A percentile compares a stretch with the other conserved stretches of the same genome.
phyloP scores from a whole-genome alignment of 2,329 filamentous ascomycete genomes.

The Trichoderma arundinaceum region DNA sequence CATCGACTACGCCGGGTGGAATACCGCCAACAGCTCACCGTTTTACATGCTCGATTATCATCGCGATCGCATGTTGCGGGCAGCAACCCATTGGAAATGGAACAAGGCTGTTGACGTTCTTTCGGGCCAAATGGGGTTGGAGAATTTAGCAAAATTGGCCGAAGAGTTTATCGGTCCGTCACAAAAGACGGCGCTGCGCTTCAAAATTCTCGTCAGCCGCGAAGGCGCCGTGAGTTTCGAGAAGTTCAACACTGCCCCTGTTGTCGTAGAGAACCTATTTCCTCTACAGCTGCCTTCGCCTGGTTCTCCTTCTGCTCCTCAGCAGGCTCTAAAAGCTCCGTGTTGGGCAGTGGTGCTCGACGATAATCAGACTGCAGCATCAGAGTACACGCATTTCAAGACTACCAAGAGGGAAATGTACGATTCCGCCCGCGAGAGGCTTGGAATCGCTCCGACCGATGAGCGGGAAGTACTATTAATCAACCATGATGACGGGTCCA shows the following conservation, averaged over 20 bases:
- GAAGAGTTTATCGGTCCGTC: constrained; percentile 46
- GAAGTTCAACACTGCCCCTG: constrained; percentile 43
- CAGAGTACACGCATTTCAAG: constrained; percentile 82
- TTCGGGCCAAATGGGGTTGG: constrained; percentile 53
- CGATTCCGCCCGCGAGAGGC: constrained; percentile 68
- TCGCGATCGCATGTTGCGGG: constrained; percentile 74
- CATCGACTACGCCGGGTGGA: constrained; percentile 56
- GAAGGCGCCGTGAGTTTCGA: constrained; percentile 55
- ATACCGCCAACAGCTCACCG: constrained; percentile 59
- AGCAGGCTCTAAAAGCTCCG: constrained; percentile 39
- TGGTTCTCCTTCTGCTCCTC: constrained; percentile 33
- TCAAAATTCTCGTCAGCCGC: constrained; percentile 62
- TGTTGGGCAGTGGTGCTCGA: constrained; percentile 56
- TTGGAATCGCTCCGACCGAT: constrained; percentile 57
- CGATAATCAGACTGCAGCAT: constrained; percentile 47
- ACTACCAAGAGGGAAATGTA: constrained; percentile 79
- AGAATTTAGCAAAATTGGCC: constrained; percentile 43
- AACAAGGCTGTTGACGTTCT: constrained; percentile 51
- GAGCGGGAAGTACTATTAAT: constrained; percentile 76
- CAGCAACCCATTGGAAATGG: constrained; percentile 64
- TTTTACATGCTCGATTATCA: constrained; percentile 84
- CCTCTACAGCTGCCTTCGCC: constrained; percentile 61
- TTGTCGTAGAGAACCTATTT: constrained; percentile 60
- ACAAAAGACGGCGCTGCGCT: constrained; percentile 49
- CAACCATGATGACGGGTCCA: constrained; percentile 61